These are phyloP conservation scores for Ammopiptanthus mongolicus DNA, from an alignment of 306 rosid species.

Conservation along the genomic window DNA sequence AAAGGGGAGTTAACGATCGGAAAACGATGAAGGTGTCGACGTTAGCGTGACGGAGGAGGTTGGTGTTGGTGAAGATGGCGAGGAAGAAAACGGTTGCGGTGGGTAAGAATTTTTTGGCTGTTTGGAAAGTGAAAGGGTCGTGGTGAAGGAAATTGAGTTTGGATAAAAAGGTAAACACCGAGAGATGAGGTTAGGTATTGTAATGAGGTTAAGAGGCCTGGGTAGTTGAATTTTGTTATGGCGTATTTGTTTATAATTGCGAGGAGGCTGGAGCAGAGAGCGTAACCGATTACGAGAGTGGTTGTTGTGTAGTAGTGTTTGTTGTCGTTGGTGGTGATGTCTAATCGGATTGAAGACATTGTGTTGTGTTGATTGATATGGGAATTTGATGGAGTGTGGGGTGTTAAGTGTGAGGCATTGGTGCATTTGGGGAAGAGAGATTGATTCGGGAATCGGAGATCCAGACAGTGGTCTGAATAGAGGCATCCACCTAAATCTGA, in stretches of 20 bases:
- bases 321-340: too few relatives aligned
- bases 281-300: conserved; percentile 74
- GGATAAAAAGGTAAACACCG: conserved; percentile 74
- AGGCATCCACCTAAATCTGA: too few relatives aligned
- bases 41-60: conserved; percentile 92
- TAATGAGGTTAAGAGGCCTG: conserved; percentile 79
- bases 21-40: conserved; percentile 93
- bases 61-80: conserved; percentile 93
- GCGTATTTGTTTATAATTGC: conserved; percentile 96
- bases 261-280: conserved; percentile 83
- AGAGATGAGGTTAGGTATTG: conserved; percentile 81
- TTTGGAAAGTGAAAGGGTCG: conserved; percentile 63
- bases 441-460: too few relatives aligned
- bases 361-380: too few relatives aligned
- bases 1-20: conserved; percentile 85
- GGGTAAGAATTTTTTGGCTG: conserved; percentile 79
- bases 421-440: too few relatives aligned
- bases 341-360: conserved; percentile 55
- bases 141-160: conserved; percentile 76
- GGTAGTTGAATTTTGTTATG: conserved; percentile 83
- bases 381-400: too few relatives aligned
- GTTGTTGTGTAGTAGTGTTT: conserved; percentile 68
- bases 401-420: too few relatives aligned
- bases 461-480: too few relatives aligned
- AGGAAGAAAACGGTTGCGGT: conserved; percentile 85